Conservation (phyloP, 805 yeast genomes). For the Ogataea parapolymorpha region DNA sequence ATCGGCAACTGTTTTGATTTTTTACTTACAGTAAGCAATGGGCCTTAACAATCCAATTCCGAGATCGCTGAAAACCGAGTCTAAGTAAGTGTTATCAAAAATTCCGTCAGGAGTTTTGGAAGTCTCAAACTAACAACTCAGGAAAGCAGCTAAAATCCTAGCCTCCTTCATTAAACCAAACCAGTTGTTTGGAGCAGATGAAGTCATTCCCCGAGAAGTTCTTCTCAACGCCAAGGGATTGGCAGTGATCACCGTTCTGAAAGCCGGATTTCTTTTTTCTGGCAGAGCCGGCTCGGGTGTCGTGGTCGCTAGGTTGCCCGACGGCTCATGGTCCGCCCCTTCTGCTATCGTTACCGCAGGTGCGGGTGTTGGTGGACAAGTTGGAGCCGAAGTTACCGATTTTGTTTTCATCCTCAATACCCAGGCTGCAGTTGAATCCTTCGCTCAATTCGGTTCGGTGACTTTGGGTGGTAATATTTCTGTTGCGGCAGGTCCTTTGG, state of each 20-base stretch:
- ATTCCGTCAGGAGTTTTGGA: too few species aligned
- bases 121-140: slow-evolving; percentile 21
- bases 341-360: slow-evolving; percentile 95
- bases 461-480: slow-evolving; percentile 95
- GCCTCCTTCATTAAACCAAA: slow-evolving; percentile 92
- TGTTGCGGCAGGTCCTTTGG: slow-evolving; percentile 96
- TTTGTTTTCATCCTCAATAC: slow-evolving; percentile 90
- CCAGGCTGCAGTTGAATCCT: slow-evolving; percentile 84
- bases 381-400: slow-evolving; percentile 95
- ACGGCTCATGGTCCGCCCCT: slow-evolving; percentile 97
- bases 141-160: slow-evolving; percentile 90
- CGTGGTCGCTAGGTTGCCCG: slow-evolving; percentile 88
- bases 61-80: slow-evolving; percentile 79
- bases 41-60: slow-evolving; percentile 95
- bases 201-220: slow-evolving; percentile 85
- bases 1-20: neutral
- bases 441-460: slow-evolving; percentile 90
- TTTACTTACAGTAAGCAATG: slow-evolving; percentile 36
- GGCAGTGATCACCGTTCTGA: slow-evolving; percentile 88
- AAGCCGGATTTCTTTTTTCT: slow-evolving; percentile 93
- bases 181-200: slow-evolving; percentile 84
- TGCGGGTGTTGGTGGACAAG: slow-evolving; percentile 98
- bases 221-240: slow-evolving; percentile 89
- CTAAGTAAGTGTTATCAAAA: slow-evolving; percentile 53
- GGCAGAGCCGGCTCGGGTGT: slow-evolving; percentile 98